A percentile compares a stretch with the other conserved stretches of the same genome.
Evolutionary conservation across 352 stramenopile genomes (phyloP).

Genomic region (Globisporangium lucens): DNA sequence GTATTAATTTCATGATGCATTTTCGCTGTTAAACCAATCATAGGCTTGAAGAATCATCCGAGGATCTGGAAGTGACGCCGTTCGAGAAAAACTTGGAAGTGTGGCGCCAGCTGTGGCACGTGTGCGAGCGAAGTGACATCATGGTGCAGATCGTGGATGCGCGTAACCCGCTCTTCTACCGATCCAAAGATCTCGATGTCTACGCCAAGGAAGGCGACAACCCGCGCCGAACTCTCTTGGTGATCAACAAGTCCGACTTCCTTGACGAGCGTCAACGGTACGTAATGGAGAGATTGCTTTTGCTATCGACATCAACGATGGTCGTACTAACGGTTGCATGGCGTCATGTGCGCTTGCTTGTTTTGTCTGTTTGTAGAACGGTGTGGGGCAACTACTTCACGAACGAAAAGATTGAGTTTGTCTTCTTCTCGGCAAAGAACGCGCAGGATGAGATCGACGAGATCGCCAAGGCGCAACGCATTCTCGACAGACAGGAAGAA

Average conservation of each 20-base stretch:
- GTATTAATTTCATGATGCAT: neutral
- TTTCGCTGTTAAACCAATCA: neutral
- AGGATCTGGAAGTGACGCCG: slow-evolving; percentile 92
- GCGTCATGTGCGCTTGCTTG: neutral
- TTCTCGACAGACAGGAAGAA: slow-evolving; percentile 26
- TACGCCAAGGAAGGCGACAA: slow-evolving; percentile 94
- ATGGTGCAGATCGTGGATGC: slow-evolving; percentile 99
- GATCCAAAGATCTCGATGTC: slow-evolving; percentile 92
- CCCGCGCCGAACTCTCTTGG: slow-evolving; percentile 90
- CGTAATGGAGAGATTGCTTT: neutral
- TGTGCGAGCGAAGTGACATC: slow-evolving; percentile 97
- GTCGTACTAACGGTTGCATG: neutral
- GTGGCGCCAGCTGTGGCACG: slow-evolving; percentile 99
- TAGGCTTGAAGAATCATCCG: slow-evolving; percentile 73
- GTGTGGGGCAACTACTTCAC: slow-evolving; percentile 96
- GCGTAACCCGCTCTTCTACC: slow-evolving; percentile 98
- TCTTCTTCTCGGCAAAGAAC: slow-evolving; percentile 98
- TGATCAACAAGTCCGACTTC: slow-evolving; percentile 99
- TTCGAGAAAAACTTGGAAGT: slow-evolving; percentile 99
- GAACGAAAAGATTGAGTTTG: slow-evolving; percentile 84
- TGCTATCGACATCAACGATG: neutral
- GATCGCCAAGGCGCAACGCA: slow-evolving; percentile 58
- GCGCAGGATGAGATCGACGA: slow-evolving; percentile 92
- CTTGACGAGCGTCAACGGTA: slow-evolving; percentile 90
- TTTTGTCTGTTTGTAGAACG: slow-evolving; percentile 29